phyloP scores from a whole-genome alignment of 345 rosid genomes.

The Lepidium didymum region DNA sequence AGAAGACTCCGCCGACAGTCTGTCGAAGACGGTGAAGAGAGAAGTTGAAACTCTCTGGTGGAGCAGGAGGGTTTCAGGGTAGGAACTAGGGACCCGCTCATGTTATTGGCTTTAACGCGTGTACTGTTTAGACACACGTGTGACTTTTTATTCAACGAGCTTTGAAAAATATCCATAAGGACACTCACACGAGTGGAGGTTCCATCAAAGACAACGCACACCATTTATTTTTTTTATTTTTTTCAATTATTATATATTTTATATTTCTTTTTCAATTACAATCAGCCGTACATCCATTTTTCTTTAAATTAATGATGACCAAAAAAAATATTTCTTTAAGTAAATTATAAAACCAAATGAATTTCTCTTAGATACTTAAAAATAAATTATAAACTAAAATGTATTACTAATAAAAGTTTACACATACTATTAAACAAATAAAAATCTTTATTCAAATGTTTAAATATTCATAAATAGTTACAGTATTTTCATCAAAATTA shows the following conservation, averaged over 20 bases:
- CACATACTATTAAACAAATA: no score
- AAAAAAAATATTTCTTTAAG: no score
- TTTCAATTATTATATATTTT: neutral
- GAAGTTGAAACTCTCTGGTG: conserved; percentile 21
- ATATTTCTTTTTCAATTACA: neutral
- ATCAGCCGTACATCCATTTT: neutral
- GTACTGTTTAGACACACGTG: conserved; percentile 21
- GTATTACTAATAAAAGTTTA: no score
- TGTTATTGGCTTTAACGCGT: conserved; percentile 14
- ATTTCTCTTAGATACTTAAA: no score
- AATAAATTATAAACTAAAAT: no score
- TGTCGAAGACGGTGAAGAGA: conserved; percentile 22
- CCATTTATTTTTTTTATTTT: neutral
- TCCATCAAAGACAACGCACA: neutral
- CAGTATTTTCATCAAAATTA: no score
- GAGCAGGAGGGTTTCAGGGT: conserved; percentile 6
- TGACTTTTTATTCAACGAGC: neutral
- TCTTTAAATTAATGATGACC: no score
- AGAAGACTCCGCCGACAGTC: conserved; percentile 32
- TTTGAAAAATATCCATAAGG: neutral
- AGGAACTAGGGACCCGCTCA: neutral
- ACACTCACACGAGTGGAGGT: conserved; percentile 25
- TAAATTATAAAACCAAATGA: no score
- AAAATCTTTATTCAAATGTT: no score
- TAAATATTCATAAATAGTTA: no score